A percentile compares a stretch with the other conserved stretches of the same genome.
These are phyloP conservation scores for Gnetum montanum DNA, from an alignment of 75 land plant genomes.

Conservation along the genomic window DNA sequence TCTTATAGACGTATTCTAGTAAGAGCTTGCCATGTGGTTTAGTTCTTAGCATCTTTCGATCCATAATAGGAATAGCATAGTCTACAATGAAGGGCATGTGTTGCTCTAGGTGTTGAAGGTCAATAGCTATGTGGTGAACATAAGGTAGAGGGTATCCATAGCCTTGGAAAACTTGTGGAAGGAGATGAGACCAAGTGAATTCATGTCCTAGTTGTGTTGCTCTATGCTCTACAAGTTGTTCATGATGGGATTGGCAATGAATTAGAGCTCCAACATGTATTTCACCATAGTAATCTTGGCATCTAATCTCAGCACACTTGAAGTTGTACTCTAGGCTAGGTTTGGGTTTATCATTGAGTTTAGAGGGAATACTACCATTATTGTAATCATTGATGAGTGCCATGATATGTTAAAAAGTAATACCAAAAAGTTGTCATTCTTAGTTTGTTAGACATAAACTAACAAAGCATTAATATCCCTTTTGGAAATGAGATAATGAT, in stretches of 20 bases:
- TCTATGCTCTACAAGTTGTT: constrained; percentile 47
- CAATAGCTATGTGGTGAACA: constrained; percentile 48
- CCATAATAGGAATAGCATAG: constrained; percentile 31
- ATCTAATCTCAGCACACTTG: constrained; percentile 58
- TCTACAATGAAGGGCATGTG: constrained; percentile 33
- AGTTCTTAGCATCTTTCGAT: constrained; percentile 26
- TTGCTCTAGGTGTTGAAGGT: constrained; percentile 55
- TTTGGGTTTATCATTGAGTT: constrained; percentile 35
- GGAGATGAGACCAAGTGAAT: constrained; percentile 47
- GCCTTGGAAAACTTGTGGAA: constrained; percentile 46
- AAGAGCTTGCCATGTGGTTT: constrained; percentile 30
- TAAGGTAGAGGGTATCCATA: constrained; percentile 46
- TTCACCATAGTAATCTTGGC: constrained; percentile 50
- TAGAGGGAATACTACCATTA: constrained; percentile 61
- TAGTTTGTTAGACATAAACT: too few species aligned
- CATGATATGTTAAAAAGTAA: too few species aligned
- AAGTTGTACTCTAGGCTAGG: constrained; percentile 57
- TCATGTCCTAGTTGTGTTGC: constrained; percentile 58
- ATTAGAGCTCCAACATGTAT: constrained; percentile 50
- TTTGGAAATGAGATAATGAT: too few species aligned
- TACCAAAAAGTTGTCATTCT: too few species aligned
- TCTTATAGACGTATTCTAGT: constrained; percentile 39
- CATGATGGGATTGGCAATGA: constrained; percentile 40
- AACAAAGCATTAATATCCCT: too few species aligned
- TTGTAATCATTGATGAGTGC: constrained; percentile 59